Conservation (phyloP, 331 rosid species). For the Quercus tomentella region DNA sequence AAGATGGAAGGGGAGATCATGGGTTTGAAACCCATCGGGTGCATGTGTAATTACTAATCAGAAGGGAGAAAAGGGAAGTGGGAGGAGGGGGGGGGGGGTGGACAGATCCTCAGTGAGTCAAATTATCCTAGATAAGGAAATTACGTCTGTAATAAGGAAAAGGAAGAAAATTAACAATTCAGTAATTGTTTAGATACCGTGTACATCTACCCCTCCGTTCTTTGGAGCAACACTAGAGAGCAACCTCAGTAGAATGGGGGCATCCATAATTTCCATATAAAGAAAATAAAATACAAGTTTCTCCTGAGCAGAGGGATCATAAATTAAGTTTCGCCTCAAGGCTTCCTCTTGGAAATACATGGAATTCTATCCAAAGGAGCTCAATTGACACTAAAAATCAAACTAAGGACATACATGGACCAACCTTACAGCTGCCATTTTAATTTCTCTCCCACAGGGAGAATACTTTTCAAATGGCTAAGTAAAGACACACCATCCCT, state of each 20-base stretch:
- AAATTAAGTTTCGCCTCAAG: background rate
- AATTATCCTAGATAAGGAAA: constrained; percentile 3
- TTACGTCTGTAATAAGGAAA: background rate
- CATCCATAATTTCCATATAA: background rate
- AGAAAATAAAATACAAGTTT: background rate
- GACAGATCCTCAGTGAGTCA: background rate
- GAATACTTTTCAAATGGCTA: background rate
- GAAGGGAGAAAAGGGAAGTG: no score
- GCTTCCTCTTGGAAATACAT: background rate
- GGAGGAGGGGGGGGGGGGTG: background rate
- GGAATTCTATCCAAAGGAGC: background rate
- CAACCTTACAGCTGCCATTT: background rate
- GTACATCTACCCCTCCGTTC: background rate
- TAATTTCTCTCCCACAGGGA: background rate
- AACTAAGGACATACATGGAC: background rate
- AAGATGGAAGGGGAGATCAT: background rate
- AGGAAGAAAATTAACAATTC: background rate
- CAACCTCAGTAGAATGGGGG: background rate
- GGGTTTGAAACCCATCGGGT: background rate
- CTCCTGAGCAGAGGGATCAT: background rate
- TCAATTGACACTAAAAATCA: background rate
- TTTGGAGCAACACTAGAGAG: background rate
- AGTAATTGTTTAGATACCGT: background rate
- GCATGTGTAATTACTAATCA: background rate
- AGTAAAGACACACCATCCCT: background rate